These are phyloP conservation scores for Termitomyces sp. DNA, from an alignment of 768 basidiomycete genomes.

Conservation along the genomic window DNA sequence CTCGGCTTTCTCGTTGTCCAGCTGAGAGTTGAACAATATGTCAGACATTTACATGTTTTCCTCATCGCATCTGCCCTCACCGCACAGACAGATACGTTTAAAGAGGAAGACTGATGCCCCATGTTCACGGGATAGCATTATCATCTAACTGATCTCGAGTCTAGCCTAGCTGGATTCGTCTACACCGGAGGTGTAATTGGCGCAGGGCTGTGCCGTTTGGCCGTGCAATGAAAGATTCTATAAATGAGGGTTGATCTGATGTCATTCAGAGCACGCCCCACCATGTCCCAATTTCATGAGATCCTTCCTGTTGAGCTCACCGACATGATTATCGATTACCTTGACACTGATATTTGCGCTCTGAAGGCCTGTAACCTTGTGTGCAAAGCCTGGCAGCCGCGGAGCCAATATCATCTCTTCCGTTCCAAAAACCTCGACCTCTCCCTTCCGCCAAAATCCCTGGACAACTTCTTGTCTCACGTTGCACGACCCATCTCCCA, in stretches of 20 bases:
- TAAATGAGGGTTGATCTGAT: not conserved
- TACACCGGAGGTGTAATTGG: conserved; percentile 36
- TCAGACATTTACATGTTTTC: not conserved
- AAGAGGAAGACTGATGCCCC: not conserved
- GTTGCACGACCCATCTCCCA: not conserved
- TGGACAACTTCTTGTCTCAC: not conserved
- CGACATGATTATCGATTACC: conserved; percentile 8
- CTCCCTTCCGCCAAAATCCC: conserved; percentile 3
- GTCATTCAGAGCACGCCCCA: not conserved
- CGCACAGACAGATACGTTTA: not conserved
- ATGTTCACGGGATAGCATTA: not conserved
- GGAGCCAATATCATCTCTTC: conserved; percentile 4
- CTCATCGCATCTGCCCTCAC: not conserved
- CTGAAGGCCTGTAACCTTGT: conserved; percentile 8
- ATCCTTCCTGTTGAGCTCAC: conserved; percentile 3
- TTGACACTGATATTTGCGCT: conserved; percentile 1
- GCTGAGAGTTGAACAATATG: not conserved
- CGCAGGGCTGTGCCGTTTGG: not conserved
- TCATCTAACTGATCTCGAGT: not conserved
- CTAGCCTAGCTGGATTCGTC: not conserved
- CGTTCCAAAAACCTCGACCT: conserved; percentile 5
- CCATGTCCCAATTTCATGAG: not conserved
- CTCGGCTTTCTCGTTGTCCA: not conserved
- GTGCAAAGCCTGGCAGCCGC: conserved; percentile 5
- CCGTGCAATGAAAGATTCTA: not conserved